These are phyloP conservation scores for Fusarium duplospermum DNA, from an alignment of 2,329 filamentous ascomycete genomes.

Conservation along the genomic window DNA sequence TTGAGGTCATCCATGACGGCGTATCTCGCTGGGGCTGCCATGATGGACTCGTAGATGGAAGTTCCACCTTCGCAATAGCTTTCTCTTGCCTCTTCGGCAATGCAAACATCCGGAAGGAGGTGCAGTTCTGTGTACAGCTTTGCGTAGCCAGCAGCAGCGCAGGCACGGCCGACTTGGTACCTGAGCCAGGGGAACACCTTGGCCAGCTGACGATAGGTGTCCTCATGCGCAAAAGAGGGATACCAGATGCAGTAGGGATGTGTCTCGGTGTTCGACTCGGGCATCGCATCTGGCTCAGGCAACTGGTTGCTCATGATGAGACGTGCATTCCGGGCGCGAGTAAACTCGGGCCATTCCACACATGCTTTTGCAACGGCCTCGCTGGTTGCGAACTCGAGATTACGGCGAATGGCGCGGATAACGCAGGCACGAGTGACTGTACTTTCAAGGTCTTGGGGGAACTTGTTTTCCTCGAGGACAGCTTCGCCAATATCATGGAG, in stretches of 20 bases:
- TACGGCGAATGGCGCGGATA: background rate
- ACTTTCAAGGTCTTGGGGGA: background rate
- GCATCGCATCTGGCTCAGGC: background rate
- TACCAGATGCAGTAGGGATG: conserved; percentile 26
- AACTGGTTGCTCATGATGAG: conserved; percentile 19
- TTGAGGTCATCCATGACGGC: conserved; percentile 11
- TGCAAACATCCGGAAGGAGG: conserved; percentile 16
- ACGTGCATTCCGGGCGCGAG: conserved; percentile 14
- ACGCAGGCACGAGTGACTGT: background rate
- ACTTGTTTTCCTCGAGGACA: background rate
- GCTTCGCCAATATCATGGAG: background rate
- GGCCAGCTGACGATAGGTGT: conserved; percentile 3
- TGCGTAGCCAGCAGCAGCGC: conserved; percentile 11
- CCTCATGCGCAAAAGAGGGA: conserved; percentile 4
- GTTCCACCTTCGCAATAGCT: conserved; percentile 1
- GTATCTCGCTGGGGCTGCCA: conserved; percentile 1
- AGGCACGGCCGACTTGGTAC: conserved; percentile 17
- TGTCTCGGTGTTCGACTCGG: background rate
- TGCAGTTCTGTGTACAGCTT: conserved; percentile 1
- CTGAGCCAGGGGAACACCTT: conserved; percentile 2
- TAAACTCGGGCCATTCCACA: background rate
- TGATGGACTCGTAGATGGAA: conserved; percentile 13
- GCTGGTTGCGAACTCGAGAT: conserved; percentile 8
- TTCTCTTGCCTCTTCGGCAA: conserved; percentile 18
- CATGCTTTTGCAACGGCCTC: background rate